Percentiles rank a stretch among this genome's conserved stretches.
phyloP scores from a whole-genome alignment of 139 green algal species.

The Gonium pectorale region DNA sequence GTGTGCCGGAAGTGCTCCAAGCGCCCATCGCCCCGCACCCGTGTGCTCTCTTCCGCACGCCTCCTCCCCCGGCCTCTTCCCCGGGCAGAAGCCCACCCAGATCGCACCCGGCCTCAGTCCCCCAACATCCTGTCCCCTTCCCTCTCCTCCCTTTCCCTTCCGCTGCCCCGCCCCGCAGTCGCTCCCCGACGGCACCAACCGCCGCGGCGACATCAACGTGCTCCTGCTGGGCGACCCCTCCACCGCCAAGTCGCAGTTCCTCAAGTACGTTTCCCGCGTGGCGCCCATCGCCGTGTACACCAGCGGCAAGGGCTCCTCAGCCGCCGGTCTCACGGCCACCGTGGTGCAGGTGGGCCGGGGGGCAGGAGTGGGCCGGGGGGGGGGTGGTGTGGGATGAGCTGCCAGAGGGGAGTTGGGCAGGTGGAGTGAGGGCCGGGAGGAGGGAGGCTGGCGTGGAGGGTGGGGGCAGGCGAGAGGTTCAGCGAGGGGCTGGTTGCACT shows the following conservation, averaged over 20 bases:
- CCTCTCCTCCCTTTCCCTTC: not conserved
- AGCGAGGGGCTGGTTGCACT: too few species aligned
- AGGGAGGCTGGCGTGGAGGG: not conserved
- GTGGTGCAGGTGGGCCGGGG: slow-evolving; percentile 83
- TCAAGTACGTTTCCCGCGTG: slow-evolving; percentile 93
- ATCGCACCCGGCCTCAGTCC: too few species aligned
- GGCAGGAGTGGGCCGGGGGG: too few species aligned
- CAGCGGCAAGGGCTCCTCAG: slow-evolving; percentile 94
- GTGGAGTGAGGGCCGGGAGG: too few species aligned
- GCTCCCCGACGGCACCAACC: slow-evolving; percentile 87
- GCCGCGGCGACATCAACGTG: slow-evolving; percentile 98
- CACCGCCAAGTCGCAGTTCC: slow-evolving; percentile 98
- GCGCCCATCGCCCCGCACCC: too few species aligned
- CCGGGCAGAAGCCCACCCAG: too few species aligned
- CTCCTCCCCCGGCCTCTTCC: too few species aligned
- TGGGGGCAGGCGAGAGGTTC: too few species aligned
- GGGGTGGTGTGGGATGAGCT: too few species aligned
- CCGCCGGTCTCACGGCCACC: slow-evolving; percentile 94
- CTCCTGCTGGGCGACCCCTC: slow-evolving; percentile 97
- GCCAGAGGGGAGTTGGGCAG: too few species aligned
- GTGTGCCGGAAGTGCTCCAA: too few species aligned
- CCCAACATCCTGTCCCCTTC: not conserved
- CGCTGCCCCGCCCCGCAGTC: slow-evolving; percentile 55
- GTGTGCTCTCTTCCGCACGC: too few species aligned
- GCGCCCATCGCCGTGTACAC: slow-evolving; percentile 97